Evolutionary conservation across 495 filamentous ascomycete genomes (phyloP).

Genomic region (Xylaria cubensis): DNA sequence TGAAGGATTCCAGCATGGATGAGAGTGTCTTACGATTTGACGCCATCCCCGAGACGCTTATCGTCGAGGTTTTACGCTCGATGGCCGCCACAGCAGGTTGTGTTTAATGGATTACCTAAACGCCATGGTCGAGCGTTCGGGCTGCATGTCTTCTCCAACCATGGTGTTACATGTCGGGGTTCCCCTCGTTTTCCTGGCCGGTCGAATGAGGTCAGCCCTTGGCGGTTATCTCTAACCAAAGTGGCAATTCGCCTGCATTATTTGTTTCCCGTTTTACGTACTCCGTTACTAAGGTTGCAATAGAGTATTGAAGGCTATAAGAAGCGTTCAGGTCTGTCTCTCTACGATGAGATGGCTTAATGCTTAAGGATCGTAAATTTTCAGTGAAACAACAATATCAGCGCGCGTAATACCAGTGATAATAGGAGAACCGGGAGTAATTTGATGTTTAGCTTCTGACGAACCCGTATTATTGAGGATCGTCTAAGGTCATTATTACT

Average conservation of each 20-base stretch:
- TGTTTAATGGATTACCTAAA: not conserved
- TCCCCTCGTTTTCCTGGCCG: not conserved
- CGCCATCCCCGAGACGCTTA: not conserved
- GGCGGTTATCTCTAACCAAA: not conserved
- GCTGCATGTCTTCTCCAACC: not conserved
- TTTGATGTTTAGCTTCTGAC: not conserved
- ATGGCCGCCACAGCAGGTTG: not conserved
- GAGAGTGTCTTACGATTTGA: not conserved
- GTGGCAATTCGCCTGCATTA: not conserved
- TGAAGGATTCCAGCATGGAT: not conserved
- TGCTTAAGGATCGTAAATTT: not conserved
- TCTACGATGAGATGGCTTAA: not conserved
- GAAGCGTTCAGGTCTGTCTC: not conserved
- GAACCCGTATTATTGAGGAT: not conserved
- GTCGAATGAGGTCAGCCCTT: not conserved
- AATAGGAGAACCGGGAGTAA: not conserved
- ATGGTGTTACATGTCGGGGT: not conserved
- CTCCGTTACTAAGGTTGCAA: not conserved
- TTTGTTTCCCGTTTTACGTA: not conserved
- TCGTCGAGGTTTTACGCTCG: not conserved
- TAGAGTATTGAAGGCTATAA: not conserved
- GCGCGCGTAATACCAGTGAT: not conserved
- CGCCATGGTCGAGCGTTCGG: not conserved
- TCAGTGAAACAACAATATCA: not conserved
- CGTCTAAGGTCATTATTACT: not conserved